Conservation (phyloP, 2,329 filamentous ascomycete genomes). For the Beauveria sp. region DNA sequence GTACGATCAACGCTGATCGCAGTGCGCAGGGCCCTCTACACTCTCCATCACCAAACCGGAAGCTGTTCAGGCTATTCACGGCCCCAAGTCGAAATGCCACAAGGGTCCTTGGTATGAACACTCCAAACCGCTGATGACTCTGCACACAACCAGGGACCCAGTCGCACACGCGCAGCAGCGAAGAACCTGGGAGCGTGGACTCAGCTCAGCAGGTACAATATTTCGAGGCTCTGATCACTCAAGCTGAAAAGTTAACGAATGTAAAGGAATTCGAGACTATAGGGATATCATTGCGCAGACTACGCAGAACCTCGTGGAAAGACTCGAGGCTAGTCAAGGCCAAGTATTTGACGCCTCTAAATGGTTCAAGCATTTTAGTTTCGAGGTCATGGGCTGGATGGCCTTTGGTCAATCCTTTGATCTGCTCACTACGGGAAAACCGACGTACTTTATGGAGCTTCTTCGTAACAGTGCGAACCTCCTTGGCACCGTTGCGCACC, state of each 20-base stretch:
- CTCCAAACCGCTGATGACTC: constrained; percentile 20
- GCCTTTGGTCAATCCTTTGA: constrained; percentile 30
- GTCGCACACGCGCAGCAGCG: constrained; percentile 23
- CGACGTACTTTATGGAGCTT: constrained; percentile 18
- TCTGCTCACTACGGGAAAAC: constrained; percentile 20
- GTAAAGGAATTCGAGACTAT: not conserved
- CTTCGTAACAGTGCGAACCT: constrained; percentile 17
- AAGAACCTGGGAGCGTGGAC: constrained; percentile 27
- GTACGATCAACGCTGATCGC: not conserved
- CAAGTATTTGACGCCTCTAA: constrained; percentile 21
- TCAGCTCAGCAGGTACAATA: constrained; percentile 21
- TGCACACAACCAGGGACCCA: constrained; percentile 25
- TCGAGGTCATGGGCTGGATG: constrained; percentile 35
- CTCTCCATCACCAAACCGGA: constrained; percentile 24
- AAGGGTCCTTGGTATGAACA: constrained; percentile 29
- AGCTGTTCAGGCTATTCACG: constrained; percentile 22
- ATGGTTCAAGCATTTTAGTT: constrained; percentile 29
- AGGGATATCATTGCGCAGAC: not conserved
- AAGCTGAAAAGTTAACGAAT: too few species aligned
- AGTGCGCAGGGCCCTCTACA: constrained; percentile 19
- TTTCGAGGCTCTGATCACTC: too few species aligned
- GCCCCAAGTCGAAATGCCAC: constrained; percentile 20
- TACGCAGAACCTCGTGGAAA: constrained; percentile 18
- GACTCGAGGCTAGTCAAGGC: constrained; percentile 18
- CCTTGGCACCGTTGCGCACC: not conserved